phyloP scores from a whole-genome alignment of 2,329 filamentous ascomycete genomes.

The Colletotrichum tropicale region DNA sequence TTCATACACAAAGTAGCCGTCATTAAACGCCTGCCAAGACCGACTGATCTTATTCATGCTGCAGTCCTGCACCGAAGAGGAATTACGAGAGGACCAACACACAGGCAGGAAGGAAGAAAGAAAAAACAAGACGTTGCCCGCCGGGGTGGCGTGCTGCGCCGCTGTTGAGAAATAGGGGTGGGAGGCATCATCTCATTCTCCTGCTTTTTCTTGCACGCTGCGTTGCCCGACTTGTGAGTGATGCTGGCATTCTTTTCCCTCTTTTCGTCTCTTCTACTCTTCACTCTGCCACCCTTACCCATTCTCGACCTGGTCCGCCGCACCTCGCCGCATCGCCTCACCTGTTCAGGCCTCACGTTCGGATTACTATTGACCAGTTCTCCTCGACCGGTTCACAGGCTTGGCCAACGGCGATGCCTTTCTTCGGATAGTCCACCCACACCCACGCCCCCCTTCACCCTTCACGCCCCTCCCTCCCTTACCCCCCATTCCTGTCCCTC shows the following conservation, averaged over 20 bases:
- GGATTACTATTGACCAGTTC: not conserved
- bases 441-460: not conserved
- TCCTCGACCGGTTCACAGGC: not conserved
- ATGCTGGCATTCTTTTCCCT: not conserved
- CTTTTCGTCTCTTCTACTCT: not conserved
- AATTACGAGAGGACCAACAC: not conserved
- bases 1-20: not conserved
- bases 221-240: not conserved
- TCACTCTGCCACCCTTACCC: not conserved
- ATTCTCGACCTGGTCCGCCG: not conserved
- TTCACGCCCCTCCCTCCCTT: not conserved
- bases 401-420: not conserved
- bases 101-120: not conserved
- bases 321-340: not conserved
- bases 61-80: not conserved
- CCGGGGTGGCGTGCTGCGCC: conserved; percentile 11
- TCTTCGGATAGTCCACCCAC: not conserved
- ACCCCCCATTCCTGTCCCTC: not conserved
- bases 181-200: not conserved
- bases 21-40: not conserved
- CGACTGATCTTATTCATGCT: not conserved
- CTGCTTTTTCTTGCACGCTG: not conserved
- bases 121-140: not conserved
- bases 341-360: not conserved
- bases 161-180: not conserved